Conservation (phyloP, 257 asterid species). For the Solanum tarapatanum region DNA sequence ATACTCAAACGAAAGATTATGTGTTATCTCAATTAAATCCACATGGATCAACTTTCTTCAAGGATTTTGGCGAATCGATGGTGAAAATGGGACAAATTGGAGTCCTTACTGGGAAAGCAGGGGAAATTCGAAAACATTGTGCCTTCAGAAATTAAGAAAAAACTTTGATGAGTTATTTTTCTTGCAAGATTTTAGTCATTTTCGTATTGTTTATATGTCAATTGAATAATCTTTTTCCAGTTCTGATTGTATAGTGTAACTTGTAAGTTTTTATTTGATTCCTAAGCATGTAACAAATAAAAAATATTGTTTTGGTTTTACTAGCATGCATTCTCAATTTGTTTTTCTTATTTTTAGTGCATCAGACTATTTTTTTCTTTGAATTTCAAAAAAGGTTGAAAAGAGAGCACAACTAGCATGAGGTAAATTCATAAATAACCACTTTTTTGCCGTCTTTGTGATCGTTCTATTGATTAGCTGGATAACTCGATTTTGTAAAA, state of each 20-base stretch:
- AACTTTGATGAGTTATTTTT: background rate
- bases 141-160: background rate
- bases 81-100: no score
- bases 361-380: no score
- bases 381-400: no score
- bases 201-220: background rate
- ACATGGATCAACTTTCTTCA: conserved; percentile 20
- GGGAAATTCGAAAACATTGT: conserved; percentile 21
- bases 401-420: background rate
- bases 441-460: background rate
- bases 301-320: background rate
- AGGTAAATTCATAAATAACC: background rate
- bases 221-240: background rate
- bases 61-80: conserved; percentile 27
- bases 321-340: background rate
- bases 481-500: background rate
- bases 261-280: background rate
- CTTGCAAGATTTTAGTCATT: background rate
- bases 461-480: no score
- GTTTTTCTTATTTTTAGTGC: background rate
- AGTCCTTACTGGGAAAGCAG: no score
- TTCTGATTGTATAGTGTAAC: background rate
- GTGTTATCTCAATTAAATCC: conserved; percentile 5
- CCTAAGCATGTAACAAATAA: background rate
- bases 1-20: conserved; percentile 20